Evolutionary conservation across 2,329 filamentous ascomycete genomes (phyloP).

Genomic region (Cladosporium sp.): DNA sequence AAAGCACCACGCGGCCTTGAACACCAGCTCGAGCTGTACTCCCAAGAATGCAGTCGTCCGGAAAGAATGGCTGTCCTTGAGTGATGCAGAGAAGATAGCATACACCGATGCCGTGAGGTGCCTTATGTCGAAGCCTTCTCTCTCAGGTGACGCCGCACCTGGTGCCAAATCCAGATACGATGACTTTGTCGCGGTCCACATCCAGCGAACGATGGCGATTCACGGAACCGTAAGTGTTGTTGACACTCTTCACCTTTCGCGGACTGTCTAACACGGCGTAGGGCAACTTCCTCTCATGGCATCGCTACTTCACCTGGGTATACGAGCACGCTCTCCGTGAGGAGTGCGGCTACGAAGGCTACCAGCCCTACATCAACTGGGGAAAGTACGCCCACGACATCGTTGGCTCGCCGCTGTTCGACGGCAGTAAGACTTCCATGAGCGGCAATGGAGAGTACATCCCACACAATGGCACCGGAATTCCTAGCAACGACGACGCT

Average conservation of each 20-base stretch:
- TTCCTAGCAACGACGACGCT: slow-evolving; percentile 14
- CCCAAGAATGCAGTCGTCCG: slow-evolving; percentile 36
- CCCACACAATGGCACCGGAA: slow-evolving; percentile 37
- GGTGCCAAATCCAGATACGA: slow-evolving; percentile 27
- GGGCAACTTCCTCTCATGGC: slow-evolving; percentile 38
- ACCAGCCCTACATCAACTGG: slow-evolving; percentile 51
- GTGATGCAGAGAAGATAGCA: slow-evolving; percentile 21
- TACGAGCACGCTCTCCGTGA: slow-evolving; percentile 39
- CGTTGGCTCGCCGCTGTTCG: slow-evolving; percentile 49
- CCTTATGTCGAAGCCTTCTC: slow-evolving; percentile 23
- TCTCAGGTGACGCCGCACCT: slow-evolving; percentile 16
- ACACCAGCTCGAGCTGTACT: slow-evolving; percentile 1
- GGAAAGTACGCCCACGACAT: slow-evolving; percentile 42
- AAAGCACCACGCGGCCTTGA: not conserved
- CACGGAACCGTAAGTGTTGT: slow-evolving; percentile 20
- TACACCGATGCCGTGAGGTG: slow-evolving; percentile 31
- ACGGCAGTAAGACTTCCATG: slow-evolving; percentile 47
- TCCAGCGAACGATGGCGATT: slow-evolving; percentile 23
- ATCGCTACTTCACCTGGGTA: slow-evolving; percentile 39
- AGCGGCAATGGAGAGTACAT: slow-evolving; percentile 24
- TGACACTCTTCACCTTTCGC: too few species aligned
- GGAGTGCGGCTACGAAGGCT: slow-evolving; percentile 41
- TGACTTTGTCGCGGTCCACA: slow-evolving; percentile 27
- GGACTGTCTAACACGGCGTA: not conserved
- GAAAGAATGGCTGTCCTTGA: slow-evolving; percentile 38